These are phyloP conservation scores for Auricularia heimuer DNA, from an alignment of 768 basidiomycete genomes.

Conservation along the genomic window DNA sequence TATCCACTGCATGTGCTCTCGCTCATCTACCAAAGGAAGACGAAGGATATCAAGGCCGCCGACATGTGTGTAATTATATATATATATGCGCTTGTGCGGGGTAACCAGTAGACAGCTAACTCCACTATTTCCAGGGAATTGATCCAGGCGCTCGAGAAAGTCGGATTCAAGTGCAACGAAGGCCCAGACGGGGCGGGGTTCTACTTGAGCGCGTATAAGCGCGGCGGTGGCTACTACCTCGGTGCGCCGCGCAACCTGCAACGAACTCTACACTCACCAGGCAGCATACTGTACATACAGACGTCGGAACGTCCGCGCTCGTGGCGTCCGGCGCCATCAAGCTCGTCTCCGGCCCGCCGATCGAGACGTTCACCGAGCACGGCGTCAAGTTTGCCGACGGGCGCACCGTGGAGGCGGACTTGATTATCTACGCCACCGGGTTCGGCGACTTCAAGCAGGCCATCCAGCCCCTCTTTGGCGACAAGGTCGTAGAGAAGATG, in stretches of 20 bases:
- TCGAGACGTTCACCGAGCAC: conserved; percentile 33
- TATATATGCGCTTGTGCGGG: not conserved
- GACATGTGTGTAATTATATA: conserved; percentile 35
- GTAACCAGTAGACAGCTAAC: too few relatives aligned
- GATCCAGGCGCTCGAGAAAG: conserved; percentile 44
- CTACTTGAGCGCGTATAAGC: conserved; percentile 34
- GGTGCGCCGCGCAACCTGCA: conserved; percentile 25
- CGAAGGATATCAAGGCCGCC: conserved; percentile 37
- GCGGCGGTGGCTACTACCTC: conserved; percentile 58
- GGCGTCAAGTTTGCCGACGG: conserved; percentile 42
- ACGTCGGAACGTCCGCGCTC: conserved; percentile 49
- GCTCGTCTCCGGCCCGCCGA: conserved; percentile 49
- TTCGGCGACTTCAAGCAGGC: conserved; percentile 35
- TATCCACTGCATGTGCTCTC: conserved; percentile 32
- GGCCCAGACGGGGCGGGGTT: conserved; percentile 47
- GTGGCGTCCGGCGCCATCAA: conserved; percentile 63
- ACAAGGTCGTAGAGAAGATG: conserved; percentile 34
- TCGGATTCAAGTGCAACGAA: conserved; percentile 45
- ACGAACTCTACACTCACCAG: not conserved
- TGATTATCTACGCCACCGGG: conserved; percentile 52
- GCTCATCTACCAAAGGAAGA: conserved; percentile 27
- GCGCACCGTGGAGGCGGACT: conserved; percentile 37
- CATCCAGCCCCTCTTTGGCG: conserved; percentile 36
- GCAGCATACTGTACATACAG: conserved; percentile 17
- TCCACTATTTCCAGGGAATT: conserved; percentile 25